phyloP scores from a whole-genome alignment of 441 rosid species.

The Biscutella laevigata region DNA sequence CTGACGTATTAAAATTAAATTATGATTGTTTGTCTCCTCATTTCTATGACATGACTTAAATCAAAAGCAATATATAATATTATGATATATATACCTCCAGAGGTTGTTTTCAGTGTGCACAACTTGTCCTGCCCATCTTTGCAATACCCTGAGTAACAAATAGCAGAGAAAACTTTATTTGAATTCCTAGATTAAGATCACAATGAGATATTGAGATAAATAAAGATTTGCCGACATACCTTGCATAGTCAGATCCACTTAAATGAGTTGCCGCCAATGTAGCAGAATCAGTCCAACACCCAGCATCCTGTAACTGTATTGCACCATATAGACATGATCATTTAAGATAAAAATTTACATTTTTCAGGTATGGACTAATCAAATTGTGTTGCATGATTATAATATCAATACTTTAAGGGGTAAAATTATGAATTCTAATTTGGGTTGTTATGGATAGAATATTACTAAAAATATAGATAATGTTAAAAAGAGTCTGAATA shows the following conservation, averaged over 20 bases:
- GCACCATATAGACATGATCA: constrained; percentile 3
- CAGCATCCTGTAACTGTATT: constrained; percentile 90
- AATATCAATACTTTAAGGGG: no score
- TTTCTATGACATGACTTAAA: neutral
- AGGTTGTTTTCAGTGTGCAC: constrained; percentile 58
- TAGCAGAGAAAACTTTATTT: neutral
- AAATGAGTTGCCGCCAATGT: constrained; percentile 83
- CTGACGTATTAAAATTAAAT: constrained; percentile 26
- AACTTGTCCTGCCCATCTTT: constrained; percentile 77
- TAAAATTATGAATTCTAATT: no score
- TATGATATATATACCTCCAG: constrained; percentile 51
- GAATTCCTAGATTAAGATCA: neutral
- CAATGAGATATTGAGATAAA: neutral
- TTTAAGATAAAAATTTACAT: no score
- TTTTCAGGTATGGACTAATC: no score
- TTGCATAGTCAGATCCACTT: constrained; percentile 81
- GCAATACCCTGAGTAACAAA: constrained; percentile 49
- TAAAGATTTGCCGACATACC: constrained; percentile 22
- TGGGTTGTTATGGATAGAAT: no score
- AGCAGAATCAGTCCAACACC: constrained; percentile 90
- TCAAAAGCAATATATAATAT: neutral
- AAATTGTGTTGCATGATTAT: no score
- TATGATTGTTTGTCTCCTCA: neutral
- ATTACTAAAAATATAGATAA: no score
- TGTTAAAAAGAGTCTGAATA: no score